Conservation (phyloP, 306 rosid species). For the Quercus aquifolioides region DNA sequence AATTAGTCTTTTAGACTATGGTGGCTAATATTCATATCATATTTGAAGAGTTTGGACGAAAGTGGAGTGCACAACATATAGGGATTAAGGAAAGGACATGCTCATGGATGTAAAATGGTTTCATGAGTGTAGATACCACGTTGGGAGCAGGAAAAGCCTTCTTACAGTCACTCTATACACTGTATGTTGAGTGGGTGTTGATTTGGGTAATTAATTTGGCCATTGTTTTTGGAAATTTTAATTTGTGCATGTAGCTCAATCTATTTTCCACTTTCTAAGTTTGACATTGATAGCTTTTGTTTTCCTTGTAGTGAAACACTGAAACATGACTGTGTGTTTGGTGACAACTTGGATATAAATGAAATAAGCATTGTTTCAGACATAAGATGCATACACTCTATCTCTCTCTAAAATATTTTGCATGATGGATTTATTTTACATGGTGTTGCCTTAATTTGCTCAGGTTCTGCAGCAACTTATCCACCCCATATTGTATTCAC, state of each 20-base stretch:
- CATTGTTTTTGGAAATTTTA: conserved; percentile 55
- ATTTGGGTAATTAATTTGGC: conserved; percentile 8
- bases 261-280: conserved; percentile 6
- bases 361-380: conserved; percentile 21
- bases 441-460: conserved; percentile 1
- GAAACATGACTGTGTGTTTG: conserved; percentile 94
- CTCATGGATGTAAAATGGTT: no score
- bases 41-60: conserved; percentile 51
- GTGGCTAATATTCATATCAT: no score
- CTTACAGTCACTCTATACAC: no score
- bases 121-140: no score
- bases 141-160: no score
- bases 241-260: conserved; percentile 40
- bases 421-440: not conserved
- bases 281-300: conserved; percentile 18
- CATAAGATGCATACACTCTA: conserved; percentile 33
- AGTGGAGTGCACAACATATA: conserved; percentile 58
- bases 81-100: no score
- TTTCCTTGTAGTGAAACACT: conserved; percentile 37
- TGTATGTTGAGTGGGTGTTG: no score
- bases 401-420: not conserved
- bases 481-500: conserved; percentile 66
- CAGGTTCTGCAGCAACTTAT: conserved; percentile 68
- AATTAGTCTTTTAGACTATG: no score
- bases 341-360: conserved; percentile 74